Base-by-base conservation (phyloP, 768 basidiomycete species). In the Boletus edulis region DNA sequence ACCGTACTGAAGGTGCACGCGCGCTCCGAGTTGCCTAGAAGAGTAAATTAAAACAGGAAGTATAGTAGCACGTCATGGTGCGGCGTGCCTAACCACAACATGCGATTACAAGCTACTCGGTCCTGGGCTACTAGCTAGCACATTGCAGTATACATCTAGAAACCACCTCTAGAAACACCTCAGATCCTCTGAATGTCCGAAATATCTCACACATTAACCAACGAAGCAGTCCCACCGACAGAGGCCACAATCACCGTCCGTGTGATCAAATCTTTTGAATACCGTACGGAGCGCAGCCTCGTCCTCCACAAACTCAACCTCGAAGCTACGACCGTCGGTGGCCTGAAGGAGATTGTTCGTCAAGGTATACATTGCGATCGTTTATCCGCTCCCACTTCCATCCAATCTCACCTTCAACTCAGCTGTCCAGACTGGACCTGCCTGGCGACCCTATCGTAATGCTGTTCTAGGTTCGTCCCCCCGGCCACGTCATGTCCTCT, bases 261-360 rank as follows among this genome's bases (percentile, higher is more conserved):
- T 32, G 80, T 98, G 58, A 91, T 99, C 76, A 99, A 99, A 69
- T 94, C 91, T 18, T 96, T 99, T 69, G 86, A 85, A 66, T 98
- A 84, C 71, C 83, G 96, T 52, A 98, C 94, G 51, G 89, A 93
- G 68, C 87, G 87, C 62, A 87, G 83, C 66, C 80, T 98, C 60
- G 86, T 99, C 49, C 78, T 98, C 48, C 89, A 86, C 65, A 77
- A 87, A 61, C 64, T 95, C 57, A 84, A 99, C 67, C 83, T 97
- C 57, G 83, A 86, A 61, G 76, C 76, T 3, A 85, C 81, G n/a
- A 94, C 93, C 3, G 86, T 94, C 22, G 85, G 82, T 14, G 74
- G 80, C 59, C 78, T 99, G 56, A 95, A 95, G 74, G 81, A 88
- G 32, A 74, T 76, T 24, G 86, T 82, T 46, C 76, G 78, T 51